Evolutionary conservation across 2,329 filamentous ascomycete species (phyloP).

Genomic region (Trichoderma sp.): DNA sequence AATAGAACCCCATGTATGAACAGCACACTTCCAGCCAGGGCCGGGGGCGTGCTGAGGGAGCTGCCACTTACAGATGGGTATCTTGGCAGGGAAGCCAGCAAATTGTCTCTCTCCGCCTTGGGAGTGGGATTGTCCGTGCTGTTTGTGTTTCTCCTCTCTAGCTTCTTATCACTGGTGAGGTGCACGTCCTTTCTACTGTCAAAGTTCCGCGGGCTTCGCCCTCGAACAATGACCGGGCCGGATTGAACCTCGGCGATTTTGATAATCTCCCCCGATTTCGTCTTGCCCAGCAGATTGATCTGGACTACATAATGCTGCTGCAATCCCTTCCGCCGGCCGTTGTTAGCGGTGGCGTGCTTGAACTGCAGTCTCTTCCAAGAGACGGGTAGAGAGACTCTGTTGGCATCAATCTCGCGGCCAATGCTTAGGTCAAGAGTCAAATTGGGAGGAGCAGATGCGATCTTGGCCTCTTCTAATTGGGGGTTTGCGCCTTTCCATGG

Average conservation of each 20-base stretch:
- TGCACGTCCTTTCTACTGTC: constrained; percentile 85
- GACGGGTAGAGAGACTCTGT: constrained; percentile 76
- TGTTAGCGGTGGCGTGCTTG: constrained; percentile 94
- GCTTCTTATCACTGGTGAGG: constrained; percentile 55
- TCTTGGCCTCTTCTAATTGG: constrained; percentile 50
- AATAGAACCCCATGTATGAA: not conserved
- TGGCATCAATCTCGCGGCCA: constrained; percentile 71
- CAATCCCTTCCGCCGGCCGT: constrained; percentile 86
- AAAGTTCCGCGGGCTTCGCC: constrained; percentile 89
- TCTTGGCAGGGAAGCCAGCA: constrained; percentile 30
- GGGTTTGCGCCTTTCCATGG: constrained; percentile 83
- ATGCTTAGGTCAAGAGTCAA: constrained; percentile 53
- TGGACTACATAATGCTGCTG: constrained; percentile 94
- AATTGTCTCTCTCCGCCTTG: constrained; percentile 35
- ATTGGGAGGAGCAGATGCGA: constrained; percentile 50
- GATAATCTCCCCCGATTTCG: constrained; percentile 63
- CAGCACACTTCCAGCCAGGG: not conserved
- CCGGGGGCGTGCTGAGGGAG: constrained; percentile 33
- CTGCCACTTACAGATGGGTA: constrained; percentile 34
- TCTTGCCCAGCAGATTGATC: constrained; percentile 75
- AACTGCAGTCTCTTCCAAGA: constrained; percentile 95
- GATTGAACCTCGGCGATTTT: constrained; percentile 83
- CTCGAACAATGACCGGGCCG: constrained; percentile 91
- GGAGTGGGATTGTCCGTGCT: constrained; percentile 33
- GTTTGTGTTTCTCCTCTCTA: constrained; percentile 44